phyloP scores from a whole-genome alignment of 192 early-diverging fungal species.

The Backusella westeae region DNA sequence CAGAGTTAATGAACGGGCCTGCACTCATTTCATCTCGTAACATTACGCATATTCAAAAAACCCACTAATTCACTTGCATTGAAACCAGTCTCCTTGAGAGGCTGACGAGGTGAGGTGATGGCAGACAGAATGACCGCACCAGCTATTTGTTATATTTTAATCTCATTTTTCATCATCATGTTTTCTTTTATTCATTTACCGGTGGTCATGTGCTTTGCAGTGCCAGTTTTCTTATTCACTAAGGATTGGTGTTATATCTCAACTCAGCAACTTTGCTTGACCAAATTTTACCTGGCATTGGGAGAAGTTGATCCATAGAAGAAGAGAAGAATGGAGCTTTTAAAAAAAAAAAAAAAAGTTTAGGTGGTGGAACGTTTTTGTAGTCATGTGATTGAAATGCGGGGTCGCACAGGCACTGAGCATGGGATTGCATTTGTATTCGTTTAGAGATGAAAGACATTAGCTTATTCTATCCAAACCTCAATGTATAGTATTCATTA shows the following conservation, averaged over 20 bases:
- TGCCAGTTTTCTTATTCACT: neutral
- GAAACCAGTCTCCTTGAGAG: neutral
- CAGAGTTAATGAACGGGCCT: neutral
- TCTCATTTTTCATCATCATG: too few species aligned
- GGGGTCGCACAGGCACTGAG: too few species aligned
- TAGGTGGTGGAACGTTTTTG: too few species aligned
- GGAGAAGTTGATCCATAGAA: neutral
- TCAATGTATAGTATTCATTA: too few species aligned
- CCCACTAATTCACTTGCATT: neutral
- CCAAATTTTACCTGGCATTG: neutral
- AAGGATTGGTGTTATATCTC: neutral
- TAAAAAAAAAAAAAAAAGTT: too few species aligned
- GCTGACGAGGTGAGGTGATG: neutral
- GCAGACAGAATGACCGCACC: neutral
- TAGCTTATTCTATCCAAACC: too few species aligned
- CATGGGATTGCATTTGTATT: too few species aligned
- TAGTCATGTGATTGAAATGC: too few species aligned
- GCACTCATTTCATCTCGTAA: neutral
- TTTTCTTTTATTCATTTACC: neutral
- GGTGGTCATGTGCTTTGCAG: neutral
- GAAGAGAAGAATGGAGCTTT: neutral
- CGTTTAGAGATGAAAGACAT: too few species aligned
- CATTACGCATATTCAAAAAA: slow-evolving; percentile 2
- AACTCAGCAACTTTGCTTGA: too few species aligned
- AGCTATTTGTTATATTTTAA: neutral